Evolutionary conservation across 768 basidiomycete genomes (phyloP), one percentile per base, ranked within the genome.

Genomic region (Tulasnella sp.): DNA sequence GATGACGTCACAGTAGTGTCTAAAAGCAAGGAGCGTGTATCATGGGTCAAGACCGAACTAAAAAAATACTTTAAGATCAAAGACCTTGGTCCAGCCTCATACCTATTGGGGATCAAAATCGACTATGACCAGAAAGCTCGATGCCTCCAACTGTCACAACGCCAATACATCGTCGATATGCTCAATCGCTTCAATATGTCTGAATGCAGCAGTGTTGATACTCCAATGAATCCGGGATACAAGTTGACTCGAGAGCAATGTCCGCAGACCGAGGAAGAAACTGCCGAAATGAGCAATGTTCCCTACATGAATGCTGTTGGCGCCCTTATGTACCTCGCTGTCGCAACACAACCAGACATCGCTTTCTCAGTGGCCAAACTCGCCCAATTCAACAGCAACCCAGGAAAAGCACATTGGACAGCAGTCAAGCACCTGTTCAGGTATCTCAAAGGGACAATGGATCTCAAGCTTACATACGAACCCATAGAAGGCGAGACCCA

Each of bases 341-440:
- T 75, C 8, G 78, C n/a, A 40, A 79, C 78, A 9, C 31, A 75
- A 31, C 60, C 78, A 24, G 78, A 79, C 78, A 79, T 79, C 22
- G 78, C 72, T 6, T 79, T 14, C 41, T 6, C 74, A 40, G 34
- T 75, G 24, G 41, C 28, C 80, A 50, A 28, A 46, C 78, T 42
- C 9, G 41, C 78, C 31, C 81, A 75, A 16, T 78, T 80, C 79
- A 31, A 28, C 50, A 64, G 20, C 60, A 80, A 79, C 75, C 82
- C 20, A 83, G 86, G 83, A 37, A 58, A 8, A 83, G 81, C 6
- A 14, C 81, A 79, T 48, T 79, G 76, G 87, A 83, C 84, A 37
- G 86, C 86, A 8, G 84, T 86, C 42, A 87, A 87, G 74, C 85
- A 85, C 44, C 72, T 79, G 7, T 77, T 77, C 72, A 9, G 78